Evolutionary conservation across 2,329 filamentous ascomycete species (phyloP), one percentile per base, ranked within the genome.

Genomic region (Phialemoniopsis sp.): DNA sequence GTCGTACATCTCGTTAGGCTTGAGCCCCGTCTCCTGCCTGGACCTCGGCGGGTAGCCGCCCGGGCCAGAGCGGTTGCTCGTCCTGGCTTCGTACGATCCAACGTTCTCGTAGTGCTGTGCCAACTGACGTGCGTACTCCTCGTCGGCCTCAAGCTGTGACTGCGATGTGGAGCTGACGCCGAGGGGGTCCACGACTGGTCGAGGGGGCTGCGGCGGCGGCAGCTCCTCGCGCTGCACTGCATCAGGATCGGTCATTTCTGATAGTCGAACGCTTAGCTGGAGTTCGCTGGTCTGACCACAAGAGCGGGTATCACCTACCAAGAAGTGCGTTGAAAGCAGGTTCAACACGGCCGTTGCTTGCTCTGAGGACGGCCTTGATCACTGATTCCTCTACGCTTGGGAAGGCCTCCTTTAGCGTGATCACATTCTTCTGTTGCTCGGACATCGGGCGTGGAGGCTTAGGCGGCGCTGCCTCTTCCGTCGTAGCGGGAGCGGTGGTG

Each of bases 241-340:
- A 57, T 85, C 83, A 7, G 87, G 87, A 55, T 89, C 87, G 45
- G 85, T 88, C 85, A 89, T 88, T 53, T 83, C 83, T 85, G 45
- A 15, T 38, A 26, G 28, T 42, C 15, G 21, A 29, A 51, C 7
- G 3, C 33, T 50, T 13, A 51, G 49, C 21, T 30, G 8, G 13
- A n/a, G 16, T 34, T 8, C 19, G 28, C 9, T 29, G 9, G 9
- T 10, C 19, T 19, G 9, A 36, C 16, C 36, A 41, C 10, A 10
- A 26, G 6, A 26, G 10, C 44, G 29, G 41, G 32, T 32, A 40
- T 40, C 19, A 43, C 74, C 45, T 72, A 88, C 87, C 87, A 33
- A 98, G 74, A 32, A 98, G 75, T 29, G 93, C 93, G 66, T 96
- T 93, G 67, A 98, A 98, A 13, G 93, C 91, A 26, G 89, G 87